A percentile compares a stretch with the other conserved stretches of the same genome.
Evolutionary conservation across 768 basidiomycete genomes (phyloP).

Genomic region (Trametes punicea): DNA sequence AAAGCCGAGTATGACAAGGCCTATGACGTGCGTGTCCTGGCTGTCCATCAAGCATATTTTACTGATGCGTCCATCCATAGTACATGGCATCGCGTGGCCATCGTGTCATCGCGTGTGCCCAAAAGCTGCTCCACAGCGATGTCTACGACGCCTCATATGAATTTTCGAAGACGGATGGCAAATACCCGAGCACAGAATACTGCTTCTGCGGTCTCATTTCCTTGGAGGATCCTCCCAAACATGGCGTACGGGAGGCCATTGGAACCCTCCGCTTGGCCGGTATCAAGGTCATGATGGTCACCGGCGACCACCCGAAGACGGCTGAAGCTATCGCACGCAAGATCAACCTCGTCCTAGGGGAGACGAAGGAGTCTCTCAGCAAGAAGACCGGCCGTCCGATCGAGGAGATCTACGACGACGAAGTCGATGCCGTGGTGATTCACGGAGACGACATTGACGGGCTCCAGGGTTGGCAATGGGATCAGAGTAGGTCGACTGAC

Average conservation of each 20-base stretch:
- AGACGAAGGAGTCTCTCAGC: constrained; percentile 60
- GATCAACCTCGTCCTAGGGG: constrained; percentile 66
- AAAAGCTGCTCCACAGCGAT: constrained; percentile 48
- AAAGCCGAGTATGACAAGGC: constrained; percentile 52
- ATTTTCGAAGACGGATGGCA: constrained; percentile 53
- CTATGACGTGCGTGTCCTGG: constrained; percentile 45
- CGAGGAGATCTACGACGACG: constrained; percentile 65
- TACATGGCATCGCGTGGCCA: constrained; percentile 79
- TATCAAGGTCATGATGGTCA: constrained; percentile 78
- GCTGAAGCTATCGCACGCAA: constrained; percentile 73
- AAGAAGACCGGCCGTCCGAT: constrained; percentile 50
- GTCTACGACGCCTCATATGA: constrained; percentile 43
- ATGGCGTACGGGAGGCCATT: constrained; percentile 69
- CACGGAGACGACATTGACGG: constrained; percentile 67
- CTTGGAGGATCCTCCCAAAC: constrained; percentile 68
- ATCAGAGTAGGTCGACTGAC: constrained; percentile 46
- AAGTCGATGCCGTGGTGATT: constrained; percentile 61
- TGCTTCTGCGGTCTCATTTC: constrained; percentile 66
- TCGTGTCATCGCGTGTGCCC: constrained; percentile 72
- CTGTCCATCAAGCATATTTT: too few species aligned
- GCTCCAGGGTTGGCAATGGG: constrained; percentile 72
- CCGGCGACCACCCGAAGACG: constrained; percentile 71
- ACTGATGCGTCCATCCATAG: constrained; percentile 30
- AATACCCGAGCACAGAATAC: constrained; percentile 54
- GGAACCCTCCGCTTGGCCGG: constrained; percentile 67